Evolutionary conservation across 805 yeast genomes (phyloP).

Genomic region (Nematodospora valgi): DNA sequence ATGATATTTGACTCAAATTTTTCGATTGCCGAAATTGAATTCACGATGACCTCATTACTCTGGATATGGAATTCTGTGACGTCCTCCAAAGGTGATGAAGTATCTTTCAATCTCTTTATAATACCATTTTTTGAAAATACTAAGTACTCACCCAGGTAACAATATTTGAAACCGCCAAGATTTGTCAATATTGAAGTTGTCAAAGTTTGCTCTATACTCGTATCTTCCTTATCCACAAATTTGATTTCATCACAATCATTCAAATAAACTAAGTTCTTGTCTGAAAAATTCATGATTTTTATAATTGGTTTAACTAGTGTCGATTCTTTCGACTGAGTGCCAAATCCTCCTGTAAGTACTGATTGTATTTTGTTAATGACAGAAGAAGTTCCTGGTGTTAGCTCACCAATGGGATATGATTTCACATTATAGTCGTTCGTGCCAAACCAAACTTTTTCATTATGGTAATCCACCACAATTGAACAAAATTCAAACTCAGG

Average conservation of each 20-base stretch:
- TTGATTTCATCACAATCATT: constrained; percentile 36
- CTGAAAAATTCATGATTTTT: constrained; percentile 24
- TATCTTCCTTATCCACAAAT: constrained; percentile 18
- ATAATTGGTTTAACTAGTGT: constrained; percentile 13
- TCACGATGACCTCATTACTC: constrained; percentile 32
- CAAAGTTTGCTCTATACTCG: constrained; percentile 14
- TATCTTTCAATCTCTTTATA: constrained; percentile 25
- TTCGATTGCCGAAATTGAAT: constrained; percentile 43
- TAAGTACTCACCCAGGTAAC: constrained; percentile 26
- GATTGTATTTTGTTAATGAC: not conserved
- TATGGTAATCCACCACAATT: constrained; percentile 17
- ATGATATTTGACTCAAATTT: constrained; percentile 24
- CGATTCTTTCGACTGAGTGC: constrained; percentile 7
- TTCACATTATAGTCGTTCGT: constrained; percentile 11
- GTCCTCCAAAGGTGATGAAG: constrained; percentile 8
- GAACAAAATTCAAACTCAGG: constrained; percentile 17
- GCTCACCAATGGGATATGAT: constrained; percentile 10
- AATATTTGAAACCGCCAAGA: constrained; percentile 28
- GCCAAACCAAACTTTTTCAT: constrained; percentile 25
- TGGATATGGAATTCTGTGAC: constrained; percentile 17
- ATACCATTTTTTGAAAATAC: constrained; percentile 44
- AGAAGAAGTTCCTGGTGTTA: constrained; percentile 8
- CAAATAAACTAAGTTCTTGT: constrained; percentile 26
- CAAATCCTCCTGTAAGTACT: not conserved
- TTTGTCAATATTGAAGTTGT: constrained; percentile 35